Evolutionary conservation across 306 rosid genomes (phyloP).

Genomic region (Pterocarpus macrocarpus): DNA sequence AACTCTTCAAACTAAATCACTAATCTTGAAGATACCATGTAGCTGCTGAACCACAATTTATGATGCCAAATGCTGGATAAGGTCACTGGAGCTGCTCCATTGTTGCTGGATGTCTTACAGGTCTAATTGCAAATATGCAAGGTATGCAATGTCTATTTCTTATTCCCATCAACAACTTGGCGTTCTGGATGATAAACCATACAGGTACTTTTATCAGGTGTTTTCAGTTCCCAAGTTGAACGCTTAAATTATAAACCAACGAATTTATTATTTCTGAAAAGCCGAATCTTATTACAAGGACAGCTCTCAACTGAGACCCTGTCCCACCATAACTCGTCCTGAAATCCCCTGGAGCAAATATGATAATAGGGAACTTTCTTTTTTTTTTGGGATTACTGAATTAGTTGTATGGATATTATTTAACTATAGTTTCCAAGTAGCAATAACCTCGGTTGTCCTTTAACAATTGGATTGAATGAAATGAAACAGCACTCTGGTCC

Average conservation of each 20-base stretch:
- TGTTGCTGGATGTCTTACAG: constrained; percentile 46
- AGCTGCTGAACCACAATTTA: constrained; percentile 42
- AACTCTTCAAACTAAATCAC: constrained; percentile 49
- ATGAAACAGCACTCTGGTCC: neutral
- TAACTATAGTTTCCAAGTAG: constrained; percentile 23
- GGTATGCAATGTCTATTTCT: constrained; percentile 21
- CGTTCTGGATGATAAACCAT: constrained; percentile 23
- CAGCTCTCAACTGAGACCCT: constrained; percentile 30
- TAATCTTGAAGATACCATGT: constrained; percentile 39
- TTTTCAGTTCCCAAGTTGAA: constrained; percentile 16
- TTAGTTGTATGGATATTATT: constrained; percentile 12
- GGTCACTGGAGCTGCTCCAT: constrained; percentile 47
- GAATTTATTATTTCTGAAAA: constrained; percentile 29
- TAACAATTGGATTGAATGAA: constrained; percentile 17
- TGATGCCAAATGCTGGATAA: constrained; percentile 36
- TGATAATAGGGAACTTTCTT: constrained; percentile 1
- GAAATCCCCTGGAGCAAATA: constrained; percentile 20
- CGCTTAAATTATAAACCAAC: constrained; percentile 16
- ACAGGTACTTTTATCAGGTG: constrained; percentile 11
- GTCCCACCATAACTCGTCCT: constrained; percentile 15
- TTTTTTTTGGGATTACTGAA: neutral
- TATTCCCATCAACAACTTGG: constrained; percentile 16
- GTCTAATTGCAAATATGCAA: constrained; percentile 47
- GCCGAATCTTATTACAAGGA: constrained; percentile 2
- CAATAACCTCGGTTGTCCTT: constrained; percentile 6